phyloP scores from a whole-genome alignment of 805 yeast genomes.

The Lipomyces mesembrius region DNA sequence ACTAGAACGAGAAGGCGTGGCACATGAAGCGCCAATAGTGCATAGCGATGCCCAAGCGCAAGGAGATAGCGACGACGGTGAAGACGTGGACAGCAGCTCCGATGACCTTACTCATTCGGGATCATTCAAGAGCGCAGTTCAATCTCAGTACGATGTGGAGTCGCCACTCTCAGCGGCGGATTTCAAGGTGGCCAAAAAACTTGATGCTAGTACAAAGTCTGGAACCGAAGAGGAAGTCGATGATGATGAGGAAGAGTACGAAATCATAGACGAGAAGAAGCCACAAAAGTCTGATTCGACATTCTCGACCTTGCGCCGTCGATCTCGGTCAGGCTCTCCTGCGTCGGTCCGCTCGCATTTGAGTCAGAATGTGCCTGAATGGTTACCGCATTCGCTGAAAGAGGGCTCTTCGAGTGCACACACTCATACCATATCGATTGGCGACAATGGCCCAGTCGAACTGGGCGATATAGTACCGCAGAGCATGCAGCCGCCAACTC shows the following conservation, averaged over 20 bases:
- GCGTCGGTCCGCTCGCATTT: constrained; percentile 16
- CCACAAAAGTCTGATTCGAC: constrained; percentile 7
- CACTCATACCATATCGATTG: neutral
- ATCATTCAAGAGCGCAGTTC: constrained; percentile 25
- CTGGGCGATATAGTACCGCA: constrained; percentile 48
- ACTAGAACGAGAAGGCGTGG: constrained; percentile 19
- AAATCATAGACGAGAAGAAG: constrained; percentile 12
- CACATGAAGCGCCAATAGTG: constrained; percentile 13
- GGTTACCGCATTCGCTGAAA: constrained; percentile 25
- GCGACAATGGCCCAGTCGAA: constrained; percentile 50
- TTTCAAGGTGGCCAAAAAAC: neutral
- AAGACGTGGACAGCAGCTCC: constrained; percentile 3
- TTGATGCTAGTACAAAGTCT: constrained; percentile 6
- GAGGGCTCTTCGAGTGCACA: constrained; percentile 12
- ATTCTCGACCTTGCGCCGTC: constrained; percentile 24
- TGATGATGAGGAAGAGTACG: constrained; percentile 11
- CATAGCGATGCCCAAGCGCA: neutral
- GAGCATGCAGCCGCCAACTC: constrained; percentile 46
- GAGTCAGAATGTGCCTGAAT: constrained; percentile 25
- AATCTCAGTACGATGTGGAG: constrained; percentile 11
- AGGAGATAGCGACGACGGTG: constrained; percentile 9
- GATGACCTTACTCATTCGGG: constrained; percentile 15
- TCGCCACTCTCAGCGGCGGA: neutral
- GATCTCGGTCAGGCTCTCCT: constrained; percentile 12
- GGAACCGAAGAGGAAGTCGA: constrained; percentile 11